Conservation (phyloP, 2,329 filamentous ascomycete genomes). For the Metarhizium guizhouense region DNA sequence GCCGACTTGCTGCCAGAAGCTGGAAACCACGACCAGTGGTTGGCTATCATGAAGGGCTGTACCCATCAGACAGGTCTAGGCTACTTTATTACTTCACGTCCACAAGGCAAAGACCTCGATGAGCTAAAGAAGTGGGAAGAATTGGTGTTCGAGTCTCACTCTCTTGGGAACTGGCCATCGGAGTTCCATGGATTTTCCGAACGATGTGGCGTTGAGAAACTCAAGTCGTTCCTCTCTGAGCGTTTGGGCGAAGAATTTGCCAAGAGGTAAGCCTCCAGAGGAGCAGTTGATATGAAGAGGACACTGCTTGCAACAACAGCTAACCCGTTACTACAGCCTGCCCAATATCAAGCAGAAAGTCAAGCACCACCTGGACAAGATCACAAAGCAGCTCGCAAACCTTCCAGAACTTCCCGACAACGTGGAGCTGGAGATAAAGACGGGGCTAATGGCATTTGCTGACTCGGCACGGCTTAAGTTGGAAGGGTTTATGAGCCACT, state of each 20-base stretch:
- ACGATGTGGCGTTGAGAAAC: constrained; percentile 43
- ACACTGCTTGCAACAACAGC: background rate
- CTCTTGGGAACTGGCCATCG: constrained; percentile 35
- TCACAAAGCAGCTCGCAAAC: constrained; percentile 43
- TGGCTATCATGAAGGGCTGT: constrained; percentile 51
- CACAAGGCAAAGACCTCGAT: constrained; percentile 45
- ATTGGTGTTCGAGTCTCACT: constrained; percentile 36
- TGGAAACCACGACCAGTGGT: constrained; percentile 45
- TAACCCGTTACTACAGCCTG: constrained; percentile 27
- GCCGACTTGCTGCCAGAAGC: constrained; percentile 59
- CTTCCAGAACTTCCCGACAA: constrained; percentile 63
- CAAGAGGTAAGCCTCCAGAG: constrained; percentile 29
- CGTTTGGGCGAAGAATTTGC: constrained; percentile 46
- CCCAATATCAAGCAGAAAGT: constrained; percentile 46
- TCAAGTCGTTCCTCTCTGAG: constrained; percentile 43
- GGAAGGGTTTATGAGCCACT: constrained; percentile 33
- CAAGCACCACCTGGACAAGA: constrained; percentile 35
- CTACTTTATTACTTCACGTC: constrained; percentile 70
- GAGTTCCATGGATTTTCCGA: constrained; percentile 38
- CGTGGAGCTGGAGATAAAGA: constrained; percentile 55
- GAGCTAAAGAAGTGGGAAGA: constrained; percentile 44
- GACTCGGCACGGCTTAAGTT: constrained; percentile 42
- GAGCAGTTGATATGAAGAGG: background rate
- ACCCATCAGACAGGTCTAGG: constrained; percentile 60
- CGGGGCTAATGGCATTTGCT: constrained; percentile 50